Evolutionary conservation across 2,329 filamentous ascomycete genomes (phyloP).

Genomic region (Apiospora sp.): DNA sequence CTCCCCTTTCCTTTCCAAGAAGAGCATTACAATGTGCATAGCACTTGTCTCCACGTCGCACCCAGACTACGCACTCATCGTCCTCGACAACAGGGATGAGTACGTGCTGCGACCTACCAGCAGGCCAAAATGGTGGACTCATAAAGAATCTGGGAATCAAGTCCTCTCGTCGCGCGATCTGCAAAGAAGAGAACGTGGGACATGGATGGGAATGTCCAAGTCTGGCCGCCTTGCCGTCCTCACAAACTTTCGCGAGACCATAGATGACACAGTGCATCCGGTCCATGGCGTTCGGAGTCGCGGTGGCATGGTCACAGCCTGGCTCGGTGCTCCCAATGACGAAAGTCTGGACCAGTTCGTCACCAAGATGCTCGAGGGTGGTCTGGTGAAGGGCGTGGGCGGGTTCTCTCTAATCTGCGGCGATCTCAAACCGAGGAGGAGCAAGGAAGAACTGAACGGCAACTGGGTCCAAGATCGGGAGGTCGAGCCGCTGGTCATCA

Average conservation of each 20-base stretch:
- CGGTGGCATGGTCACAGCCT: constrained; percentile 70
- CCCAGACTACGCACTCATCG: constrained; percentile 76
- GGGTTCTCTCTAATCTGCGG: constrained; percentile 74
- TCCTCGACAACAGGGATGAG: constrained; percentile 82
- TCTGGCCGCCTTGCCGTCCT: constrained; percentile 68
- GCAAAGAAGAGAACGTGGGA: constrained; percentile 67
- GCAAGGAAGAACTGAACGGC: constrained; percentile 28
- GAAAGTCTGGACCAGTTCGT: constrained; percentile 60
- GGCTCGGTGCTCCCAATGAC: constrained; percentile 60
- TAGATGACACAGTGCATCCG: constrained; percentile 58
- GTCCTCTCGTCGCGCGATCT: constrained; percentile 69
- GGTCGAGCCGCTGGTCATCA: constrained; percentile 63
- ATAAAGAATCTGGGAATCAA: constrained; percentile 49
- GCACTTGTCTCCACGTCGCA: constrained; percentile 78
- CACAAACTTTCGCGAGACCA: constrained; percentile 71
- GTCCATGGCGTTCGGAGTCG: constrained; percentile 64
- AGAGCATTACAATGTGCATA: constrained; percentile 71
- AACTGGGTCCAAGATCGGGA: constrained; percentile 29
- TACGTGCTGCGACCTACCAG: constrained; percentile 71
- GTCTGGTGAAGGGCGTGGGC: constrained; percentile 66
- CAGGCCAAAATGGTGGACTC: constrained; percentile 70
- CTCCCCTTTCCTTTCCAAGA: not conserved
- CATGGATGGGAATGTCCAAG: constrained; percentile 71
- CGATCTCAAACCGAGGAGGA: constrained; percentile 54
- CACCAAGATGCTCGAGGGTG: constrained; percentile 57